Evolutionary conservation across 129 eudicot species (phyloP).

Genomic region (Arctium lappa): DNA sequence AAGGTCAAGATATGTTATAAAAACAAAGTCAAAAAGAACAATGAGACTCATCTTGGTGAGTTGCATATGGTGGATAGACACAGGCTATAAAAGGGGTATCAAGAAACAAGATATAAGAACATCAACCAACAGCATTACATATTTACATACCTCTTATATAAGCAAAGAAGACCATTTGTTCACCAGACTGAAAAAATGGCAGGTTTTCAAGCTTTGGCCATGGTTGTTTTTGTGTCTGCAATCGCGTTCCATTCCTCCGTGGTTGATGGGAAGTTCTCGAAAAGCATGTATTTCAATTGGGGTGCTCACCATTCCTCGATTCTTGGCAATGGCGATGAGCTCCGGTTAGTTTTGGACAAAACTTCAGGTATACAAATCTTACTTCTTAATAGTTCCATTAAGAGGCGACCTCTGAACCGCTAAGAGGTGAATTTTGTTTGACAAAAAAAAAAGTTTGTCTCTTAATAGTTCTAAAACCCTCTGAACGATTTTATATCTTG

Average conservation of each 20-base stretch:
- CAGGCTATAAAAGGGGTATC: constrained; percentile 8
- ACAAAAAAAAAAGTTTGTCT: no score
- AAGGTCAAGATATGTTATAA: constrained; percentile 12
- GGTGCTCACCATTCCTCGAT: constrained; percentile 49
- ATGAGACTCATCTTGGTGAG: constrained; percentile 2
- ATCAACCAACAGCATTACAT: constrained; percentile 12
- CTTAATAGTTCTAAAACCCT: no score
- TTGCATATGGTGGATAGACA: not conserved
- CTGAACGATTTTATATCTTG: no score
- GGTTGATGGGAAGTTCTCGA: constrained; percentile 26
- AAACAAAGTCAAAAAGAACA: constrained; percentile 10
- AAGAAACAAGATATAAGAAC: not conserved
- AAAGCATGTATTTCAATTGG: constrained; percentile 48
- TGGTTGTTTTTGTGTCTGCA: constrained; percentile 25
- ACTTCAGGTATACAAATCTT: constrained; percentile 42
- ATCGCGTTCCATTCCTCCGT: constrained; percentile 25
- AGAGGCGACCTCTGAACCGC: no score
- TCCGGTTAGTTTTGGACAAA: constrained; percentile 49
- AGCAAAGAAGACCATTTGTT: not conserved
- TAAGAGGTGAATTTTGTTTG: no score
- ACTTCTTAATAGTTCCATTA: no score
- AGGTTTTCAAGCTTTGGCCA: constrained; percentile 10
- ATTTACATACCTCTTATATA: not conserved
- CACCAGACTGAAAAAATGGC: constrained; percentile 29
- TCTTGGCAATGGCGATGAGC: constrained; percentile 42